Base-by-base conservation (phyloP, 2,329 filamentous ascomycete species). In the Didymella segeticola region DNA sequence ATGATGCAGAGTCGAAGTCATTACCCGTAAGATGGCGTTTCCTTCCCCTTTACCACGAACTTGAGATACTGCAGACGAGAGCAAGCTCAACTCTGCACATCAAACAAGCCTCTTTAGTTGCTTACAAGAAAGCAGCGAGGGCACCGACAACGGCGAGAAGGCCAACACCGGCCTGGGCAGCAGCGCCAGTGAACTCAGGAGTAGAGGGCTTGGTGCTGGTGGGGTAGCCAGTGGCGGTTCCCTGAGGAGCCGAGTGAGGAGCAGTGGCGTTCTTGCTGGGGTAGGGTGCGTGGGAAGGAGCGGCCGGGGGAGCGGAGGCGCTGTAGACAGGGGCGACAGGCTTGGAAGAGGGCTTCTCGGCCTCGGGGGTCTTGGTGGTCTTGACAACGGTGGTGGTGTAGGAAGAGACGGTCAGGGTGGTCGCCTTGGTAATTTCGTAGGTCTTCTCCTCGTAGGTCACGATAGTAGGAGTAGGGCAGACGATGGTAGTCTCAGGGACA, bases 91-190 rank as follows among this genome's bases (percentile, higher is more conserved):
- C 45, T 43, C 43, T 43, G 30, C 52, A 38, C 38, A 56, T 61
- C 61, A 51, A 53, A 54, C 48, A 58, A 60, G 57, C 31, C 25
- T 36, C 57, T 48, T 47, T 50, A 64, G 33, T 46, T 30, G 61
- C 62, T 73, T 74, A 75, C 70, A 75, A 71, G 67, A 75, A 67
- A 68, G 71, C 72, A 59, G 68, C 70, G 46, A 70, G 79, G 60
- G 81, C 75, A 74, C 79, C 82, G 67, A 82, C 75, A 62, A 84
- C 72, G 69, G 79, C 81, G 54, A 80, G 78, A 58, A 85, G 74
- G 65, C 79, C 80, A 54, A 78, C 80, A 68, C 80, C 80, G 56
- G 74, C 76, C 74, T 80, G 78, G 69, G 76, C 75, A 66, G 80
- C 81, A 66, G 79, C 82, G 50, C 80, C 82, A 54, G 80, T 82